Percentiles rank a stretch among this genome's conserved stretches.
These are phyloP conservation scores for Cudoniella acicularis DNA, from an alignment of 495 filamentous ascomycete species.

Conservation along the genomic window DNA sequence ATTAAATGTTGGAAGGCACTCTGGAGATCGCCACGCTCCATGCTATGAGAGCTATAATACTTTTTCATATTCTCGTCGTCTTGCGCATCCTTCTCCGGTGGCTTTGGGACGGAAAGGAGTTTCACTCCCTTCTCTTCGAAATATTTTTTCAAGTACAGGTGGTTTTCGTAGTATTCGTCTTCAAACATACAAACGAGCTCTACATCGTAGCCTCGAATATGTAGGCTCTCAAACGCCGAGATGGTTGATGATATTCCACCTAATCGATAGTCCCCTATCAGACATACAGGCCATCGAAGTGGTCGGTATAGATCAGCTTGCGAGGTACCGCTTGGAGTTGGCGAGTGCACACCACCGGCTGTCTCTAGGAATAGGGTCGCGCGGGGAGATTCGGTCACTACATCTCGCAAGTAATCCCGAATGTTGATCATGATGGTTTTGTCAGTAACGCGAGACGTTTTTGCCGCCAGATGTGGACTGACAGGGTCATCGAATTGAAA, in stretches of 20 bases:
- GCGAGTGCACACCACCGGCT: conserved; percentile 73
- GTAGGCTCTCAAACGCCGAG: conserved; percentile 69
- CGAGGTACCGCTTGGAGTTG: conserved; percentile 65
- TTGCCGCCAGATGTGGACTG: conserved; percentile 69
- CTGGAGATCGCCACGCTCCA: too few relatives aligned
- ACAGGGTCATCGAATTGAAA: conserved; percentile 68
- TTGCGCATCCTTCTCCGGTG: conserved; percentile 36
- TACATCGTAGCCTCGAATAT: conserved; percentile 70
- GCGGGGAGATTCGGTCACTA: neutral
- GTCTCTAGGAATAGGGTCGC: conserved; percentile 64
- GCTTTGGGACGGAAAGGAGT: conserved; percentile 50
- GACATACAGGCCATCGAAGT: conserved; percentile 64
- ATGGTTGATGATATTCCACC: conserved; percentile 74
- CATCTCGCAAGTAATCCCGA: conserved; percentile 8
- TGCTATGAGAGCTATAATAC: too few relatives aligned
- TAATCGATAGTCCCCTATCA: conserved; percentile 66
- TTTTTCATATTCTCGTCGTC: too few relatives aligned
- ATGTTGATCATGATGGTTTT: conserved; percentile 23
- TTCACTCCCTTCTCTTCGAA: conserved; percentile 58
- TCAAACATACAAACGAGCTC: conserved; percentile 60
- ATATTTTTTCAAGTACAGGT: conserved; percentile 58
- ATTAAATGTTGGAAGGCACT: conserved; percentile 31
- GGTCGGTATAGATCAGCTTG: conserved; percentile 73
- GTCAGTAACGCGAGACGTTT: conserved; percentile 32
- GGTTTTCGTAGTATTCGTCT: conserved; percentile 58